Base-by-base conservation (phyloP, 768 basidiomycete species). In the Termitomyces sp. region DNA sequence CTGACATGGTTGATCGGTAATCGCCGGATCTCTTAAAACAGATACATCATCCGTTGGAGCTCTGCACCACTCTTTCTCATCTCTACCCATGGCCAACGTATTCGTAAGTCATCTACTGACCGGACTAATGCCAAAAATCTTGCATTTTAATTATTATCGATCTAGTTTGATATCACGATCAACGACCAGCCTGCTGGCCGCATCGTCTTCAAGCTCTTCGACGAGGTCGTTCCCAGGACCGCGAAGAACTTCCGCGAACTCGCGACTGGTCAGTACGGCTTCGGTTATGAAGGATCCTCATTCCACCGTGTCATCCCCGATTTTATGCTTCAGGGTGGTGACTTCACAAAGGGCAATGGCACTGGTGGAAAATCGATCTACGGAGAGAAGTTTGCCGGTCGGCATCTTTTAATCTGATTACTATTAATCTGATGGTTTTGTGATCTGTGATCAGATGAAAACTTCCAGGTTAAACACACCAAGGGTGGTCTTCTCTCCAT, bases 311-410 rank as follows among this genome's bases (percentile, higher is more conserved):
- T 95, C 66, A 92, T 94, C 67, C 89, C 88, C 19, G 42, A 66
- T 41, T 95, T 93, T 75, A 93, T 93, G 90, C 78, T 92, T 56
- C 93, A 95, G 71, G 93, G 92, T 25, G 94, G 94, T 55, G 92
- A 95, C 69, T 96, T 96, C 71, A 89, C 86, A 61, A 63, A 57
- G 17, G 67, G 71, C 29, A 74, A 89, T 58, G 90, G 90, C 16
- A 90, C 88, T 10, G 91, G 90, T 58, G 91, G 90, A 47, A 89
- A 86, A 72, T 88, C 86, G 25, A 90, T 90, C 68, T 90, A 88
- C 58, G 89, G 89, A 60, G 75, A 75, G 46, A 85, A 82, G 65
- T 90, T 89, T 60, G 66, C 65, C 7, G 89, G 87, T 87, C 38
- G 45, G 77, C 46, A 51, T 52, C 25, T 16, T 23, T 14, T 52